Percentiles rank a stretch among this genome's conserved stretches.
These are phyloP conservation scores for Phaeolepiota aurea DNA, from an alignment of 768 basidiomycete genomes.

Conservation along the genomic window DNA sequence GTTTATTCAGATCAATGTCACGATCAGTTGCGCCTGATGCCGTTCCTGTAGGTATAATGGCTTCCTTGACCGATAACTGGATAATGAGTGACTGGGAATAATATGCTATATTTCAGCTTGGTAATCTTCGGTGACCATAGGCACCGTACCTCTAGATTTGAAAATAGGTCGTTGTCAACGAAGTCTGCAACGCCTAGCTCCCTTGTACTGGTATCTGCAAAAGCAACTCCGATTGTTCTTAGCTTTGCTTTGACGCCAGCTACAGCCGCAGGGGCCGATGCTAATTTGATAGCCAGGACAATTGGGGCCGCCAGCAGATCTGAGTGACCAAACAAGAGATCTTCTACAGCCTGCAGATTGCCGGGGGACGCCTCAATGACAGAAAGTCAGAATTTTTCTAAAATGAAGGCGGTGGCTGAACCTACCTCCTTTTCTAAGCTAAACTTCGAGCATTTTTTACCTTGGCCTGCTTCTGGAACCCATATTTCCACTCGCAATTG, in stretches of 20 bases:
- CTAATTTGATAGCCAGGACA: conserved; percentile 81
- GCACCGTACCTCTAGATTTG: conserved; percentile 76
- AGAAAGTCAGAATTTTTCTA: not conserved
- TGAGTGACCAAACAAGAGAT: conserved; percentile 73
- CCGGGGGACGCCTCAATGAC: conserved; percentile 47
- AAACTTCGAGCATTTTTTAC: conserved; percentile 72
- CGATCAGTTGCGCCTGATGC: conserved; percentile 64
- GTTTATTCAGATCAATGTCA: conserved; percentile 83
- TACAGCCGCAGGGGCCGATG: conserved; percentile 32
- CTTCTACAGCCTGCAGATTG: conserved; percentile 67
- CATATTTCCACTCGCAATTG: conserved; percentile 94
- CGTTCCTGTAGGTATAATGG: conserved; percentile 74
- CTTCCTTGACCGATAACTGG: conserved; percentile 96
- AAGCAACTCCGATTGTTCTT: conserved; percentile 79
- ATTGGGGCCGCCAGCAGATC: conserved; percentile 82
- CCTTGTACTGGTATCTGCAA: conserved; percentile 81
- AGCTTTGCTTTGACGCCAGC: conserved; percentile 47
- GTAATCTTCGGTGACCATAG: too few relatives aligned
- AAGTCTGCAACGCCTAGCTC: conserved; percentile 88
- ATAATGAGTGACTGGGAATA: conserved; percentile 76
- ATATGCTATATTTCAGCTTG: not conserved
- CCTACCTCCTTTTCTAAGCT: conserved; percentile 72
- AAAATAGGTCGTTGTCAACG: conserved; percentile 90
- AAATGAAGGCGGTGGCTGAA: not conserved
- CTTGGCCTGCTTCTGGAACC: conserved; percentile 61